Base-by-base conservation (phyloP, 2,329 filamentous ascomycete genomes). In the Ophiosphaerella korrae region DNA sequence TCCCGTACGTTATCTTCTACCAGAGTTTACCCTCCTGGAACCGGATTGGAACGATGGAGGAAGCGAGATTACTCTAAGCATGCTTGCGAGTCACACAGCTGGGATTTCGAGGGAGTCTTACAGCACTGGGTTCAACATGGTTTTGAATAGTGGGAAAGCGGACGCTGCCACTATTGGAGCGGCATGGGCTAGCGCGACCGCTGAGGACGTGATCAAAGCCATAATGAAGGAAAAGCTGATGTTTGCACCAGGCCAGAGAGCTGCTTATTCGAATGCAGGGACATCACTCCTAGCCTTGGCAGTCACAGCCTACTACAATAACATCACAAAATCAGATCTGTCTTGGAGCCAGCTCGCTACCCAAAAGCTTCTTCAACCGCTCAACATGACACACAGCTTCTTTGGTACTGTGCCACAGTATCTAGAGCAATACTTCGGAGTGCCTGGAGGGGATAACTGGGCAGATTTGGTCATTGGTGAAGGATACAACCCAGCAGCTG, bases 31-130 rank as follows among this genome's bases (percentile, higher is more conserved):
- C 3, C 51, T 71, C 0, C 58, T 55, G 3, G 33, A 60, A 11
- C 43, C 36, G 21, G 68, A 71, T 48, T 71, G 68, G 68, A 38
- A 57, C 14, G 57, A 66, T 47, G 68, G 68, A 2, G 68, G 68
- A 7, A 66, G 62, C 23, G 66, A 69, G 8, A 70, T 71, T 26
- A 69, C 67, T 0, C 38, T 71, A 24, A 49, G 57, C 3, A 69
- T 71, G 67, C 53, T 70, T n/a, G 67, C 65, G 4, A 68, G 61
- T n/a, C 67, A 71, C 14, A 71, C 52, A 7, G 60, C 63, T 5
- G 68, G 68, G 1, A 40, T 70, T 7, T 53, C 66, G 7, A 37
- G 68, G 11, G 68, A 71, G 26, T 64, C 64, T n/a, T 71, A 66
- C 37, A 62, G 58, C 11, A 70, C 68, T 1, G 51, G 52, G 5